Conservation (phyloP, 768 basidiomycete species). For the Pleurotus platypus region DNA sequence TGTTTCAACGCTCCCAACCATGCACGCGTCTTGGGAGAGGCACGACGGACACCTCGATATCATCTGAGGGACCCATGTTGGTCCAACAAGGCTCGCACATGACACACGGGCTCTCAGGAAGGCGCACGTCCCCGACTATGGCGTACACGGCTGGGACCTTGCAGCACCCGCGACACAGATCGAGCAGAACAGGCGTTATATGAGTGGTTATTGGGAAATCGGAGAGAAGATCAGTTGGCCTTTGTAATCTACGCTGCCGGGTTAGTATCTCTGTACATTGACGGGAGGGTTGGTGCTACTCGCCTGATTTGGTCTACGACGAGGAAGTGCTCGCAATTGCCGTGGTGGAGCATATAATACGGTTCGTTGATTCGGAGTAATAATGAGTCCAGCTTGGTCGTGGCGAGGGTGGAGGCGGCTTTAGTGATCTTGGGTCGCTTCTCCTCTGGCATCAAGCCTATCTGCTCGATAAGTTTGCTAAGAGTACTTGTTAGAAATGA, state of each 20-base stretch:
- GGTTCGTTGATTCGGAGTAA: slow-evolving; percentile 66
- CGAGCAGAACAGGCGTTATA: slow-evolving; percentile 55
- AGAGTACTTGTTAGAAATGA: neutral
- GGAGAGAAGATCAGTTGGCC: slow-evolving; percentile 48
- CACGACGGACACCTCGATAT: slow-evolving; percentile 43
- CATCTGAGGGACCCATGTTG: slow-evolving; percentile 55
- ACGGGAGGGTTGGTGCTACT: neutral
- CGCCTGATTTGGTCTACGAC: slow-evolving; percentile 74
- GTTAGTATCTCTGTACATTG: no score
- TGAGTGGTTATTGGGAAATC: slow-evolving; percentile 71
- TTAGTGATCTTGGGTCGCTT: slow-evolving; percentile 26
- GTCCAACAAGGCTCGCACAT: slow-evolving; percentile 75
- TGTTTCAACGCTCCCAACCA: slow-evolving; percentile 23
- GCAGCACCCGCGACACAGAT: slow-evolving; percentile 64
- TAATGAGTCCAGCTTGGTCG: slow-evolving; percentile 51
- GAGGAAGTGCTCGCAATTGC: slow-evolving; percentile 80
- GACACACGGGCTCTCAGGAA: slow-evolving; percentile 76
- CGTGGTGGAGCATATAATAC: slow-evolving; percentile 79
- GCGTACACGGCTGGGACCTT: slow-evolving; percentile 70
- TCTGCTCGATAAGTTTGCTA: slow-evolving; percentile 46
- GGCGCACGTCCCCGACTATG: slow-evolving; percentile 64
- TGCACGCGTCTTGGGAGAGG: slow-evolving; percentile 45
- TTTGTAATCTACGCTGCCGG: slow-evolving; percentile 42
- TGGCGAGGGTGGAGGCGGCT: slow-evolving; percentile 38
- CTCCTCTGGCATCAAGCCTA: slow-evolving; percentile 29